These are phyloP conservation scores for Marasmius sp. DNA, from an alignment of 1,284 basidiomycete genomes.

Conservation along the genomic window DNA sequence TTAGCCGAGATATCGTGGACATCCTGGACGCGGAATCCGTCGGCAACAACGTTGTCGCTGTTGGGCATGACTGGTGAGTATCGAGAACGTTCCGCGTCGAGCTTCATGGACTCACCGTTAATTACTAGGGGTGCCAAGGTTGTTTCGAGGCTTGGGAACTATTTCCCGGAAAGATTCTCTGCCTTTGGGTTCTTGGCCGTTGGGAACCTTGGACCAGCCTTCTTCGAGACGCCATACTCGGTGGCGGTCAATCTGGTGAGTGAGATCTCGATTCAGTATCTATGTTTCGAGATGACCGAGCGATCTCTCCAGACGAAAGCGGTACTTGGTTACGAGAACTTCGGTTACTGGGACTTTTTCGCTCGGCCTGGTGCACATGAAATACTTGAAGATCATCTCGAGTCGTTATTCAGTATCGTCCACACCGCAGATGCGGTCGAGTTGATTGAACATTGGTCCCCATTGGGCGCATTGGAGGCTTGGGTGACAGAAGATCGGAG, in stretches of 20 bases:
- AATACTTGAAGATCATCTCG: slow-evolving; percentile 30
- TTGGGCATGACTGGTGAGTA: slow-evolving; percentile 52
- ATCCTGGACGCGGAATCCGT: slow-evolving; percentile 41
- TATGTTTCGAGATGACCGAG: neutral
- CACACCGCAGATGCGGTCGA: slow-evolving; percentile 26
- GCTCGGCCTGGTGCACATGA: slow-evolving; percentile 26
- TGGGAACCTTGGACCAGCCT: slow-evolving; percentile 33
- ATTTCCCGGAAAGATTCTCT: slow-evolving; percentile 37
- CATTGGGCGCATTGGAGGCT: slow-evolving; percentile 28
- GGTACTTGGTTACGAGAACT: slow-evolving; percentile 27
- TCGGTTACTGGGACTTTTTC: slow-evolving; percentile 39
- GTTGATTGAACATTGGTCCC: slow-evolving; percentile 17
- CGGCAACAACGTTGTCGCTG: slow-evolving; percentile 31
- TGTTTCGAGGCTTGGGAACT: slow-evolving; percentile 34
- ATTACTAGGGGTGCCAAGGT: neutral
- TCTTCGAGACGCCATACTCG: slow-evolving; percentile 2
- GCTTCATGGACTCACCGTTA: neutral
- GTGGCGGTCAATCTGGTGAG: slow-evolving; percentile 13
- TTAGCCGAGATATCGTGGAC: slow-evolving; percentile 26
- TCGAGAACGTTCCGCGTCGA: neutral
- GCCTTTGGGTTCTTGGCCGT: slow-evolving; percentile 44
- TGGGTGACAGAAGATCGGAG: slow-evolving; percentile 27
- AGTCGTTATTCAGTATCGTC: slow-evolving; percentile 16
- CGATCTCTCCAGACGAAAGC: slow-evolving; percentile 11
- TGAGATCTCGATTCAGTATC: slow-evolving; percentile 17